phyloP scores from a whole-genome alignment of 2,329 filamentous ascomycete species.

The Orbilia quercus region DNA sequence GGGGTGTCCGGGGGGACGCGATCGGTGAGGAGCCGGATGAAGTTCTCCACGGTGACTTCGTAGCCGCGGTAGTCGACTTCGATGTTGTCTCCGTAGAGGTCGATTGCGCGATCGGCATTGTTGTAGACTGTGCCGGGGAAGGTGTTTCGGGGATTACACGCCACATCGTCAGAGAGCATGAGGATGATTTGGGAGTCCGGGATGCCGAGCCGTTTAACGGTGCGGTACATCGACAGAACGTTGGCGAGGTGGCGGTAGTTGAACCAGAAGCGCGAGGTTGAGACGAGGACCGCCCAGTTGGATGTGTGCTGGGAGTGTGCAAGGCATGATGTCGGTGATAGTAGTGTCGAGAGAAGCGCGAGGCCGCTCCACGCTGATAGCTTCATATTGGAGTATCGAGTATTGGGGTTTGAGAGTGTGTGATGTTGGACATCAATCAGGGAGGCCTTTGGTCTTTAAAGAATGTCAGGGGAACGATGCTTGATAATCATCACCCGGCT shows the following conservation, averaged over 20 bases:
- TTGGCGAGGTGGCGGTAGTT: conserved; percentile 99
- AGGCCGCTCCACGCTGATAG: conserved; percentile 34
- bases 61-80: conserved; percentile 98
- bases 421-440: conserved; percentile 17
- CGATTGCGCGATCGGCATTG: conserved; percentile 93
- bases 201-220: conserved; percentile 96
- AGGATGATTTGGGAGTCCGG: conserved; percentile 99
- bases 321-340: conserved; percentile 25
- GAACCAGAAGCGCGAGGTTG: conserved; percentile 99
- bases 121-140: conserved; percentile 99
- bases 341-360: conserved; percentile 38
- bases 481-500: conserved; percentile 35
- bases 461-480: too few relatives aligned
- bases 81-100: conserved; percentile 98
- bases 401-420: neutral
- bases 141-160: conserved; percentile 97
- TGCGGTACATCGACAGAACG: conserved; percentile 95
- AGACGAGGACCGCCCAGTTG: conserved; percentile 99
- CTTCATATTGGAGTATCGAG: conserved; percentile 39
- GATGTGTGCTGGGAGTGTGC: conserved; percentile 83
- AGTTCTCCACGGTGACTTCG: conserved; percentile 98
- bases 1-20: conserved; percentile 94
- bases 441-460: too few relatives aligned
- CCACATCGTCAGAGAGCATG: conserved; percentile 99
- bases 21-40: conserved; percentile 93